Percentiles rank a stretch among this genome's conserved stretches.
Conservation (phyloP, 176 grass and related monocot genomes). For the Tillandsia leiboldiana region DNA sequence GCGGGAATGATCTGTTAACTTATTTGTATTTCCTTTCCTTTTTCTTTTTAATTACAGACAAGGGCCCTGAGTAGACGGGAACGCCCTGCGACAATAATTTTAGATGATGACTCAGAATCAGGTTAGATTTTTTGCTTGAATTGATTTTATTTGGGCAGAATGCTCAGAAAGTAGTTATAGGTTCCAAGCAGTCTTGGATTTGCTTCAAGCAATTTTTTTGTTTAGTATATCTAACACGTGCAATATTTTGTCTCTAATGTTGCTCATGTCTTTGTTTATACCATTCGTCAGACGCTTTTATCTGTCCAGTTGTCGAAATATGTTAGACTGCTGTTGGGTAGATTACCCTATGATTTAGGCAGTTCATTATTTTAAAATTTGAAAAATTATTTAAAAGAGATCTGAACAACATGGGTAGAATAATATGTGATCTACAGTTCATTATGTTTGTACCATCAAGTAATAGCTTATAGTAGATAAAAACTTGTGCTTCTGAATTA, state of each 20-base stretch:
- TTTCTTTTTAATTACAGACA: conserved; percentile 31
- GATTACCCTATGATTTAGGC: no score
- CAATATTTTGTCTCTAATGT: background rate
- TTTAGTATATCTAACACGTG: background rate
- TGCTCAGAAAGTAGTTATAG: background rate
- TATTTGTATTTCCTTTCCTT: background rate
- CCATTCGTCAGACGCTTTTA: no score
- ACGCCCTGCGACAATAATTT: conserved; percentile 17
- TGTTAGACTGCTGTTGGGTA: no score
- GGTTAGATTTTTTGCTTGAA: conserved; percentile 26
- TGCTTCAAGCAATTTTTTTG: background rate
- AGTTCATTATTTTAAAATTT: no score
- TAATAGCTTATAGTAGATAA: no score
- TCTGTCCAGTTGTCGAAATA: no score
- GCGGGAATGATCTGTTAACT: background rate
- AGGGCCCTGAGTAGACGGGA: conserved; percentile 23
- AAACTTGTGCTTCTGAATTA: no score
- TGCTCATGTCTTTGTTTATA: no score
- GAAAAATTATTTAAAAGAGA: no score
- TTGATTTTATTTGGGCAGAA: background rate
- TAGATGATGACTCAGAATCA: conserved; percentile 31
- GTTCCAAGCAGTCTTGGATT: background rate
- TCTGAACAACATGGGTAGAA: no score
- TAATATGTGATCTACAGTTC: no score
- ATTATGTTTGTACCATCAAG: no score